Evolutionary conservation across 495 filamentous ascomycete genomes (phyloP), one percentile per base, ranked within the genome.

Genomic region (Aspergillus homomorphus): DNA sequence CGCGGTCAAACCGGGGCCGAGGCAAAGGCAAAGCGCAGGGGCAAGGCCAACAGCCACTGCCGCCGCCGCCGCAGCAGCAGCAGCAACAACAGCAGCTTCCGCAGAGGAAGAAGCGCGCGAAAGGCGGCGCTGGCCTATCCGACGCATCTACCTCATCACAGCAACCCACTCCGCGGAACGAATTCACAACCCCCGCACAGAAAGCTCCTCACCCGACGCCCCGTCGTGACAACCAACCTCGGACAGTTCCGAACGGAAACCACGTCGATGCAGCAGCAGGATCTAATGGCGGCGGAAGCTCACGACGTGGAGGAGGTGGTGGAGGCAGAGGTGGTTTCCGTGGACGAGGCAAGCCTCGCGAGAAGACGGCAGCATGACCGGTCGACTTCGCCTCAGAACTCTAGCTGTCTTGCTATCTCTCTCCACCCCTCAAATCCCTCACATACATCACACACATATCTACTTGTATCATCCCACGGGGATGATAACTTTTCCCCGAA

Each of bases 91-190:
- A 28, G 9, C 26, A 28, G 33, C 59, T 19, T 21, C 51, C 41
- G 42, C 58, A 57, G 18, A 72, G 73, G 45, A 74, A 68, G 58
- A 63, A 65, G 26, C 62, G 72, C 23, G 68, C 69, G 12, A 73
- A 73, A 33, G 45, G 54, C 30, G 38, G 43, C 20, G 43, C 54
- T 28, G 33, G 54, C 19, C 12, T 20, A 46, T 23, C 42, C 45
- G 46, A 51, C 30, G 57, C 20, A 24, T 23, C 45, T 10, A 48
- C 20, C 44, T 19, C 58, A 49, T n/a, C 53, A 54, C 55, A 51
- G 45, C 54, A 49, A 46, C 43, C 57, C 16, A 50, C 45, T 18
- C 22, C 52, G n/a, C 58, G 51, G n/a, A 61, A 59, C 8, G 45
- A 18, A 51, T 38, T 54, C 23, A 49, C 23, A 53, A 12, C 26